Evolutionary conservation across 768 basidiomycete species (phyloP), one percentile per base, ranked within the genome.

Genomic region (Leccinum arenicola): DNA sequence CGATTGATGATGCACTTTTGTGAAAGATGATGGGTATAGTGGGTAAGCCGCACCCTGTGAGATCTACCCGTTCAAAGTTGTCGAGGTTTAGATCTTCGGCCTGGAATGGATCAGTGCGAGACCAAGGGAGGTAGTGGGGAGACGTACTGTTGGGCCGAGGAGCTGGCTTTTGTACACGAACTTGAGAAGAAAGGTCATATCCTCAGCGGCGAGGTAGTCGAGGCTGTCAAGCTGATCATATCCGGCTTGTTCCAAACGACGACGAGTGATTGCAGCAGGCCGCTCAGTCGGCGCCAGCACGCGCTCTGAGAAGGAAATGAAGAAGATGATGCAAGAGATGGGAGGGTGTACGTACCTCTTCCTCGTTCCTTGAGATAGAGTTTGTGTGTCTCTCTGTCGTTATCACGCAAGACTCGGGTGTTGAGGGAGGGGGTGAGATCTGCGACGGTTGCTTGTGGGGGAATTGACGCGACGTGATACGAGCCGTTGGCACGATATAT

Each of bases 1-100:
- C 78, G 66, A 99, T 95, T 25, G 83, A 83, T 64, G 89, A 86
- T 1, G 95, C 94, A 59, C 93, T 85, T 55, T 84, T 82, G 72
- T 99, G 89, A 12, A 98, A 79, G 58, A 85, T 78, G 64, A 96
- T 87, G 1, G 97, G 97, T 50, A 98, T 89, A 4, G 94, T 91
- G 55, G 89, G 88, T 3, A 98, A 77, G 65, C 90, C 83, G 53
- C 87, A 81, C 1, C 86, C 88, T 0, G 87, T 86, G 29, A 99
- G 84, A 70, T 98, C 93, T 61, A 98, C 82, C 35, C 81, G 79
- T 61, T 91, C 88, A 68, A 86, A 93, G 47, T 82, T 74, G 55
- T 91, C 87, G 65, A 90, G 82, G 4, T 77, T 75, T 47, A 89
- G 76, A 52, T 92, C 87, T 58, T 93, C 88, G 64, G 89, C 87